Conservation (phyloP, 495 filamentous ascomycete species). For the Talaromyces adpressus region DNA sequence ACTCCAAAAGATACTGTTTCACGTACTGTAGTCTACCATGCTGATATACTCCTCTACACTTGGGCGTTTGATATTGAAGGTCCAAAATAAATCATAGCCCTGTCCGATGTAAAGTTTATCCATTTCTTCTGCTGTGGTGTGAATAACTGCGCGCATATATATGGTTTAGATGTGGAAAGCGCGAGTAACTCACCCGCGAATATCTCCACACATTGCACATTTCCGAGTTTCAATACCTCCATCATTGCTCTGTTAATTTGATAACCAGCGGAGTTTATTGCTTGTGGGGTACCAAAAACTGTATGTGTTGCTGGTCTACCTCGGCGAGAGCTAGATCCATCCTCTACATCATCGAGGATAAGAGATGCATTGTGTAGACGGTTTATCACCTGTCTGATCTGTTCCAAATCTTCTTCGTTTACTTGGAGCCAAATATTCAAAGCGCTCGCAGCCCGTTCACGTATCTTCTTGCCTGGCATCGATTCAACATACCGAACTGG, state of each 20-base stretch:
- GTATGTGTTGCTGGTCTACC: conserved; percentile 27
- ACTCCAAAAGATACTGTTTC: too few relatives aligned
- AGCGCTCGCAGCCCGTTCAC: too few relatives aligned
- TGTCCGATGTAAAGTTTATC: conserved; percentile 18
- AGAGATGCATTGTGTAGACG: neutral
- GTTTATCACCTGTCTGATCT: too few relatives aligned
- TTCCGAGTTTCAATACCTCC: conserved; percentile 8
- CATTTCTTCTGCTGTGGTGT: neutral
- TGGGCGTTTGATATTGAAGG: conserved; percentile 18
- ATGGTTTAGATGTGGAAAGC: neutral
- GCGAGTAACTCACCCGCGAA: conserved; percentile 13
- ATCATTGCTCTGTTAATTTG: conserved; percentile 32
- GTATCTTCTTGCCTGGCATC: too few relatives aligned
- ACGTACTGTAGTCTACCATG: conserved; percentile 24
- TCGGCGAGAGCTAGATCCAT: conserved; percentile 27
- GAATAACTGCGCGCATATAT: neutral
- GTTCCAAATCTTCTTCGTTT: too few relatives aligned
- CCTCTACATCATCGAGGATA: conserved; percentile 33
- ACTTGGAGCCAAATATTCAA: too few relatives aligned
- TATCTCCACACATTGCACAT: neutral
- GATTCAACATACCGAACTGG: too few relatives aligned
- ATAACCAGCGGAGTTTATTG: conserved; percentile 47
- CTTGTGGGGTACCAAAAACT: conserved; percentile 30
- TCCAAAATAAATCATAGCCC: conserved; percentile 32
- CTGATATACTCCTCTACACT: conserved; percentile 24